Base-by-base conservation (phyloP, 441 rosid genomes). In the Geranium incanum region DNA sequence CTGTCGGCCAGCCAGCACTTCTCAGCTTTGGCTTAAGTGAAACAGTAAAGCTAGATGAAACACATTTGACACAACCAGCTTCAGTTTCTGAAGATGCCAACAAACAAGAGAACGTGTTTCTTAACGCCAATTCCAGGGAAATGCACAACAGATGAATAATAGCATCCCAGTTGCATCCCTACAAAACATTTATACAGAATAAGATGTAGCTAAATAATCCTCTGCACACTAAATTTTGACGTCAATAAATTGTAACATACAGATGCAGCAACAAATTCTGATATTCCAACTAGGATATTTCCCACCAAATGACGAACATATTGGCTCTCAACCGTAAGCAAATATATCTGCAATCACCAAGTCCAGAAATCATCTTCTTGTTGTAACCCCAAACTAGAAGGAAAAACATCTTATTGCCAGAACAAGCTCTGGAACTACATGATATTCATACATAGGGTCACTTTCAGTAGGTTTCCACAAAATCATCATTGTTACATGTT, bases 301-400 rank as follows among this genome's bases (percentile, higher is more conserved):
- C 89, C 87, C 2, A 82, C 86, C 78, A 82, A 77, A 84, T 91
- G 95, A 72, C 76, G 89, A 81, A 89, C 71, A 78, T 77, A 88
- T 6, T 66, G 84, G 74, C 72, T 85, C 76, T 81, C 82, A 50
- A 80, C 73, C 15, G 78, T 75, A 38, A 87, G 76, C 74, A 85
- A 75, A 78, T 66, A 37, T 65, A 86, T 82, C 97, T 94, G 85
- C 75, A 5, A 8, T 57, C 63, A 18, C 23, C 18, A 57, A 16
- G 63, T 57, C 23, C 63, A 57, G 23, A 57, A 57, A 57, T 57
- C 63, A 57, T 5, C 33, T 28, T 28, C 33, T 28, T 28, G 33
- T 28, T 28, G 33, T 28, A 28, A 28, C 15, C 57, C 57, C 12
- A 45, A 45, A 45, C 55, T 45, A 45, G 55, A 45, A n/a, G 13